Base-by-base conservation (phyloP, 1,284 basidiomycete genomes). In the Trametes versicolor region DNA sequence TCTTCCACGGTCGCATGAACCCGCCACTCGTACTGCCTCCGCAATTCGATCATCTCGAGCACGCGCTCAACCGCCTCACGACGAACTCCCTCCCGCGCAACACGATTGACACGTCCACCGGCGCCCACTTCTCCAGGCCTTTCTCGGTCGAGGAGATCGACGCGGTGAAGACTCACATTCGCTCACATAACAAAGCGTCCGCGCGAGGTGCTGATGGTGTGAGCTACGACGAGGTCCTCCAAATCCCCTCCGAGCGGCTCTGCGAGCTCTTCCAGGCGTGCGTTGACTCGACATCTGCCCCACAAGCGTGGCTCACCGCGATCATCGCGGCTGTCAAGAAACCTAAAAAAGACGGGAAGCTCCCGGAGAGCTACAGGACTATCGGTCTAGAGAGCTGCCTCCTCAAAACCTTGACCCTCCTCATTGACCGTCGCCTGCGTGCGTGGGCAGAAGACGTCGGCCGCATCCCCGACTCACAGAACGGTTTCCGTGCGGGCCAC, bases 331-430 rank as follows among this genome's bases (percentile, higher is more conserved):
- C 69, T 0, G 69, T 77, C 4, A 68, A 67, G 25, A 77, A 77
- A 64, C 64, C 60, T 32, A 66, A 65, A 4, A 70, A 69, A 55
- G 54, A 67, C n/a, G 55, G 34, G 2, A 36, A 36, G 15, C 64
- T 72, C 13, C 68, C 76, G 2, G 64, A 70, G 1, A 71, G 63
- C 60, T 80, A 77, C 57, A 60, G 75, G 1, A 60, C 72, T 0
- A 74, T 78, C n/a, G 78, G 71, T 2, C 73, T 80, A 0, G 78
- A 80, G 55, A 70, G 71, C 61, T 77, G 76, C 60, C 34, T 76
- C 9, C 67, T 78, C 7, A 79, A 80, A 60, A 52, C 74, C 3
- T 53, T 79, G 6, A 78, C 76, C 1, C 54, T 74, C 5, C 66
- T 76, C 37, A 69, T 75, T 15, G 67, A 75, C 15, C 41, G 55